phyloP scores from a whole-genome alignment of 1,139 yeast species.

The Taphrina wiesneri region DNA sequence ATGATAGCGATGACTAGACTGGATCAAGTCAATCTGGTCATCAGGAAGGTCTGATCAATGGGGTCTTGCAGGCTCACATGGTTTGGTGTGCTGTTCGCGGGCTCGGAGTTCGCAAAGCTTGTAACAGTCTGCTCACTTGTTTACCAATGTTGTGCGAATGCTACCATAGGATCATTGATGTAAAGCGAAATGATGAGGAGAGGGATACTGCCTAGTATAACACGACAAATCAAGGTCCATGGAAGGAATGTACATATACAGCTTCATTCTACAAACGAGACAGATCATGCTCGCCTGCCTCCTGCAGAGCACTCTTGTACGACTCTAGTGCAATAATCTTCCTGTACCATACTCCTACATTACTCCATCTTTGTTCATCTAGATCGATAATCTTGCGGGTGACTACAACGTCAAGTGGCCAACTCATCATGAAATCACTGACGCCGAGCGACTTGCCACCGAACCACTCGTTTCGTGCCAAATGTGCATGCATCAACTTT shows the following conservation, averaged over 20 bases:
- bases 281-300: not conserved
- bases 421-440: constrained; percentile 12
- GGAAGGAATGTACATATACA: no score
- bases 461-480: not conserved
- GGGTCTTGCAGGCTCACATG: not conserved
- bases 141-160: no score
- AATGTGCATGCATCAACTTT: not conserved
- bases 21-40: not conserved
- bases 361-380: not conserved
- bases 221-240: no score
- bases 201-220: no score
- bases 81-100: not conserved
- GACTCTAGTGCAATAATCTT: not conserved
- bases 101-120: no score
- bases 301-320: not conserved
- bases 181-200: no score
- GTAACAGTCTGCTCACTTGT: no score
- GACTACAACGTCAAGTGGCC: not conserved
- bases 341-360: not conserved
- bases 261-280: not conserved
- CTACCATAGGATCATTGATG: no score
- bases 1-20: constrained; percentile 23
- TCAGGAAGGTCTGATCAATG: not conserved
- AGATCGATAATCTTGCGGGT: not conserved
- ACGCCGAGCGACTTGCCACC: constrained; percentile 1